Evolutionary conservation across 139 green algal genomes (phyloP).

Genomic region (Klebsormidium nitens): DNA sequence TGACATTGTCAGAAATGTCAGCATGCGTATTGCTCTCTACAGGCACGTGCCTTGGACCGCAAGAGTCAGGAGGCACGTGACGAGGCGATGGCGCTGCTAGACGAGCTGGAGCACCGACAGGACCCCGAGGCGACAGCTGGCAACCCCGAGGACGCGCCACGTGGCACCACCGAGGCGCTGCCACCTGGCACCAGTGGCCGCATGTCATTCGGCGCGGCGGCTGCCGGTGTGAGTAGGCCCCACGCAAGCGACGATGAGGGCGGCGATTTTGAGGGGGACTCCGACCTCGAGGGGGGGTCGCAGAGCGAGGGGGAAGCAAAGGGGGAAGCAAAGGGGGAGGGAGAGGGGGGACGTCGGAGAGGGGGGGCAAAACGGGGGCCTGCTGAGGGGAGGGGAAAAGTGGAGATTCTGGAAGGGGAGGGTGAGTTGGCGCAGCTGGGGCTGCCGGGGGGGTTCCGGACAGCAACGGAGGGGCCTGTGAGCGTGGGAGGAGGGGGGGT

Average conservation of each 20-base stretch:
- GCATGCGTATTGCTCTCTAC: neutral
- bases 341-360: conserved; percentile 11
- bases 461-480: too few relatives aligned
- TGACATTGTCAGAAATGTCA: neutral
- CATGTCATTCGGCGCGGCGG: too few relatives aligned
- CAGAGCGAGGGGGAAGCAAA: neutral
- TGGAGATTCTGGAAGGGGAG: neutral
- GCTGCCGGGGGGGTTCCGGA: too few relatives aligned
- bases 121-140: too few relatives aligned
- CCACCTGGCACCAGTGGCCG: too few relatives aligned
- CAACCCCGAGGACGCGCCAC: too few relatives aligned
- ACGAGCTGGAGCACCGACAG: conserved; percentile 26
- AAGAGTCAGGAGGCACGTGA: conserved; percentile 54
- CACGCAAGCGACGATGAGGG: too few relatives aligned
- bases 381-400: neutral
- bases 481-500: too few relatives aligned
- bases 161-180: too few relatives aligned
- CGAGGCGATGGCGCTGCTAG: conserved; percentile 53
- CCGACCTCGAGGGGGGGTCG: neutral
- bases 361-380: neutral
- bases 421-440: too few relatives aligned
- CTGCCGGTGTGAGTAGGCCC: too few relatives aligned
- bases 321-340: neutral
- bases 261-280: too few relatives aligned
- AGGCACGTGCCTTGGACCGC: conserved; percentile 40